These are phyloP conservation scores for Symbiodinium pilosum DNA, from an alignment of 73 alveolate species.

Conservation along the genomic window DNA sequence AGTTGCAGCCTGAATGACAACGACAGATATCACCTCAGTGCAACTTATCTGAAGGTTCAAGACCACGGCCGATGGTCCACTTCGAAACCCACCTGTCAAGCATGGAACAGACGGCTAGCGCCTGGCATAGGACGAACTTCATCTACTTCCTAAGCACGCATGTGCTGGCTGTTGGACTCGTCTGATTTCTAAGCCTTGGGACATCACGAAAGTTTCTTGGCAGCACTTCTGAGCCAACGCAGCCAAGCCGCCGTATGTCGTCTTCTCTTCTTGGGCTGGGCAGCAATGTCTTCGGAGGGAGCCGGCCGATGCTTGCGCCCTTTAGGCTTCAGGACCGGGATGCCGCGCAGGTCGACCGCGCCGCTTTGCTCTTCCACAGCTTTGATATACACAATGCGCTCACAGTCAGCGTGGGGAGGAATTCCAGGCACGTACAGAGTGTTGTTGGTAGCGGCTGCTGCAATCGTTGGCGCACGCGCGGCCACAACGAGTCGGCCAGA, in stretches of 20 bases:
- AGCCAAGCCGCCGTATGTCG: background rate
- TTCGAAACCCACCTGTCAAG: no score
- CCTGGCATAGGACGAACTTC: no score
- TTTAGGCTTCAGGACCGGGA: background rate
- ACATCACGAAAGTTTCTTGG: no score
- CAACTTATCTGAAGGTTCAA: no score
- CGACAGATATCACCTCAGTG: no score
- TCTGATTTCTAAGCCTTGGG: no score
- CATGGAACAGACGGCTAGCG: no score
- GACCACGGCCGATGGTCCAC: no score
- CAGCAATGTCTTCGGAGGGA: background rate
- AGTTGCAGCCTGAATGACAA: no score
- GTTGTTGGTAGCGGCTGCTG: background rate
- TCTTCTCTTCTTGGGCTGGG: no score
- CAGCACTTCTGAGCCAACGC: background rate
- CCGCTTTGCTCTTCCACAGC: background rate
- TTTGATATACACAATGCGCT: background rate
- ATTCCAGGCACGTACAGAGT: background rate
- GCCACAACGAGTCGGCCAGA: background rate
- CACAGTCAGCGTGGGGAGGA: constrained; percentile 5
- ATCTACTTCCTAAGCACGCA: no score
- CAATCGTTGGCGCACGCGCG: background rate
- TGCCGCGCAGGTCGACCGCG: background rate
- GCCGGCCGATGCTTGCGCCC: constrained; percentile 24
- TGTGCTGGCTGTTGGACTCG: no score